phyloP scores from a whole-genome alignment of 2,329 filamentous ascomycete species.

The Aspergillus quadricinctus region DNA sequence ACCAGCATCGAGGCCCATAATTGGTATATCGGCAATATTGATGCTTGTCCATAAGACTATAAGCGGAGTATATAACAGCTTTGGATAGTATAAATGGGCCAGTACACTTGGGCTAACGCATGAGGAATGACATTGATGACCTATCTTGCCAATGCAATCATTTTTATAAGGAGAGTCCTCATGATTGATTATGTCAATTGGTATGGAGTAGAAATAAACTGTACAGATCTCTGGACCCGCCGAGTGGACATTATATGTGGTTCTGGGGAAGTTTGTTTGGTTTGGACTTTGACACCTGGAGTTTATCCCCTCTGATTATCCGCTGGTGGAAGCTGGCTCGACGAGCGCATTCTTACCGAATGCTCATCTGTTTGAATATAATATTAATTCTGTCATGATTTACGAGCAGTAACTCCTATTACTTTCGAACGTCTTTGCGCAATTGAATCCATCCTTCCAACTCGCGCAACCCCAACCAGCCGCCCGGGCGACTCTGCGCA shows the following conservation, averaged over 20 bases:
- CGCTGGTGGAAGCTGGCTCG: not conserved
- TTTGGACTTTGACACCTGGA: not conserved
- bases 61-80: not conserved
- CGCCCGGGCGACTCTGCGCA: not conserved
- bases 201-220: not conserved
- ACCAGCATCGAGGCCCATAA: conserved; percentile 28
- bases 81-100: not conserved
- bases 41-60: conserved; percentile 15
- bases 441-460: not conserved
- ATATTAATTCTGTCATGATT: not conserved
- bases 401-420: not conserved
- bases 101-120: not conserved
- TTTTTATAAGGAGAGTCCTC: not conserved
- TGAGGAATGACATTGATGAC: not conserved
- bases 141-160: not conserved
- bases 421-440: not conserved
- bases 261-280: not conserved
- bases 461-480: not conserved
- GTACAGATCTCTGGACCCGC: not conserved
- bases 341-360: not conserved
- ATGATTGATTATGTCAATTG: not conserved
- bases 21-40: conserved; percentile 31
- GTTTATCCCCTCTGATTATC: not conserved
- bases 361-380: not conserved
- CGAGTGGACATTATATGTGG: not conserved